Evolutionary conservation across 176 grass and related monocot genomes (phyloP), one percentile per base, ranked within the genome.

Genomic region (Zoysia japonica): DNA sequence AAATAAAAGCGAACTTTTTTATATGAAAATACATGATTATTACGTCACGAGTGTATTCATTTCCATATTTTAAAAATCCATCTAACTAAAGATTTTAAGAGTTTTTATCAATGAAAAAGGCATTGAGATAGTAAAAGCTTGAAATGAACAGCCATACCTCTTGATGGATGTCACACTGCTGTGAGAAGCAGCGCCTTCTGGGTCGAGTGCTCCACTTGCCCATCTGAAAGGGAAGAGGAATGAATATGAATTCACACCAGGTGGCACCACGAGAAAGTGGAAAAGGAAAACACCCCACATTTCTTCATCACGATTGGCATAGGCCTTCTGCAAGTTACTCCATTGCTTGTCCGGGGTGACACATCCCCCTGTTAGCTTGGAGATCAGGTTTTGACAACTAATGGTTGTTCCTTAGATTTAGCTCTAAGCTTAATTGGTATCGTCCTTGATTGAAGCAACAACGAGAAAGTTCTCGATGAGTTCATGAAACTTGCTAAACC

Each of bases 121-220:
- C 45, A 71, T 41, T 47, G 6, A 5, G 43, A 14, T 61, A 40
- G 45, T 62, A 47, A 67, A 45, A 17, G 43, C 11, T 51, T 54
- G n/a, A 71, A 60, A 43, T 45, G 66, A 4, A 64, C 57, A 67
- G 10, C 35, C 20, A 87, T 80, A 99, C 96, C 96, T 99, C 71
- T 92, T 95, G 39, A 95, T 91, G n/a, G 96, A 99, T 84, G 92
- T 87, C 74, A 89, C 71, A 42, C 84, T 81, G 41, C 90, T 89
- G 77, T 80, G 70, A 2, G 76, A 78, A 59, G 84, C 81, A 76
- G 86, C 74, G 7, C 92, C 87, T 70, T 93, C 90, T 63, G 92
- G 96, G 89, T 95, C 88, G 54, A 99, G 88, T 54, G 90, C 92
- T 81, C 96, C 96, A 84, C 96, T 99, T 78, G 92, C 96, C 92